phyloP scores from a whole-genome alignment of 768 basidiomycete genomes.

The Suillus discolor region DNA sequence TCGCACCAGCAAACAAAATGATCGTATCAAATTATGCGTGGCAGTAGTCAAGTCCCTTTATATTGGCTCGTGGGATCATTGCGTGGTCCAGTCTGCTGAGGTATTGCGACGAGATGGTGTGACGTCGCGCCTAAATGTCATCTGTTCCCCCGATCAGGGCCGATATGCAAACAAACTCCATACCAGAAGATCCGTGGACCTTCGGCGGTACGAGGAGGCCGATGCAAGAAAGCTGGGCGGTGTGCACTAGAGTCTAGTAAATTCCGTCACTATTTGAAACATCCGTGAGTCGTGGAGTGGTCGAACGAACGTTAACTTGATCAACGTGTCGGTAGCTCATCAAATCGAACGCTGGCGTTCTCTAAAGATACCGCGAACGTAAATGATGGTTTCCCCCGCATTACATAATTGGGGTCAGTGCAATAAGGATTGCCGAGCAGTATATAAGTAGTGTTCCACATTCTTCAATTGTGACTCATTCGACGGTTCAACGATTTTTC shows the following conservation, averaged over 20 bases:
- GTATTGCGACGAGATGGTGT: not conserved
- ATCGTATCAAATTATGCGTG: slow-evolving; percentile 1
- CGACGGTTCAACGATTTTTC: not conserved
- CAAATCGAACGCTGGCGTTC: not conserved
- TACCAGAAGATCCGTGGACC: not conserved
- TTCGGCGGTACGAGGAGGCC: too few relatives aligned
- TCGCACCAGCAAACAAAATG: slow-evolving; percentile 6
- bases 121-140: not conserved
- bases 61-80: not conserved
- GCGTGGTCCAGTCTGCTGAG: not conserved
- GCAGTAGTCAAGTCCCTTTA: not conserved
- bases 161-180: not conserved
- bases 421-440: not conserved
- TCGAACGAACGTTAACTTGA: too few relatives aligned
- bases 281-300: not conserved
- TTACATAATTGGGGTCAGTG: slow-evolving; percentile 8
- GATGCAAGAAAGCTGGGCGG: not conserved
- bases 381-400: slow-evolving; percentile 3
- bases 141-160: not conserved
- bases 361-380: not conserved
- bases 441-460: slow-evolving; percentile 1
- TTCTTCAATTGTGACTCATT: not conserved
- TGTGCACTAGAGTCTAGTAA: not conserved
- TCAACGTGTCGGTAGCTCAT: too few relatives aligned
- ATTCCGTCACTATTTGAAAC: not conserved